Conservation (phyloP, 176 grass and related monocot genomes). For the Oryza longistaminata region DNA sequence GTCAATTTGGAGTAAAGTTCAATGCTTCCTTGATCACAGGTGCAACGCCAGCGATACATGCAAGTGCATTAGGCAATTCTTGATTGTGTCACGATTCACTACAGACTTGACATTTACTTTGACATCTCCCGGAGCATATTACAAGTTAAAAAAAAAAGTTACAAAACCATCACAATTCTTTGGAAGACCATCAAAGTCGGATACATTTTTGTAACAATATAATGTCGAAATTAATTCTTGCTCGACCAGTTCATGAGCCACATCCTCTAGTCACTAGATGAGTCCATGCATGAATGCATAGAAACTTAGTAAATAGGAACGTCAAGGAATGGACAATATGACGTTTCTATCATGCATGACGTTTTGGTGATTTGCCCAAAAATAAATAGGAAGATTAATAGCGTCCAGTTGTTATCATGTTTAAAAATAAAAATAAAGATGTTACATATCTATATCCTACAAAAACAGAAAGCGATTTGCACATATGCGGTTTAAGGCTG, state of each 20-base stretch:
- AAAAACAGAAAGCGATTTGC: conserved; percentile 41
- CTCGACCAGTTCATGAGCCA: neutral
- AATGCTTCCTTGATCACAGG: neutral
- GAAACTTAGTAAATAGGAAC: neutral
- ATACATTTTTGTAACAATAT: neutral
- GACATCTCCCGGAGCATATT: neutral
- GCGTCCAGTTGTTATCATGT: neutral
- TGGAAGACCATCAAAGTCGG: conserved; percentile 22
- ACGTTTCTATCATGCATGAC: too few relatives aligned
- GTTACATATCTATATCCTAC: neutral
- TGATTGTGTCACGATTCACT: neutral
- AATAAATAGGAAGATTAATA: neutral
- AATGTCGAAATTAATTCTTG: neutral
- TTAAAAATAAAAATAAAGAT: neutral
- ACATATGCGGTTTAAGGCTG: conserved; percentile 24
- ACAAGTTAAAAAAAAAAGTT: neutral
- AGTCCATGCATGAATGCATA: neutral
- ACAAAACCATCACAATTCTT: neutral
- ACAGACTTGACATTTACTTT: conserved; percentile 22
- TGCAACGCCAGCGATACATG: neutral
- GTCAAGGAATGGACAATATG: too few relatives aligned
- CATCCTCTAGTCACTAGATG: neutral
- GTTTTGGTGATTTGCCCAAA: neutral
- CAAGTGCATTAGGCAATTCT: neutral
- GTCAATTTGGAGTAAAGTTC: neutral